Evolutionary conservation across 208 protist genomes (phyloP), one percentile per base, ranked within the genome.

Genomic region (Leishmania tropica): DNA sequence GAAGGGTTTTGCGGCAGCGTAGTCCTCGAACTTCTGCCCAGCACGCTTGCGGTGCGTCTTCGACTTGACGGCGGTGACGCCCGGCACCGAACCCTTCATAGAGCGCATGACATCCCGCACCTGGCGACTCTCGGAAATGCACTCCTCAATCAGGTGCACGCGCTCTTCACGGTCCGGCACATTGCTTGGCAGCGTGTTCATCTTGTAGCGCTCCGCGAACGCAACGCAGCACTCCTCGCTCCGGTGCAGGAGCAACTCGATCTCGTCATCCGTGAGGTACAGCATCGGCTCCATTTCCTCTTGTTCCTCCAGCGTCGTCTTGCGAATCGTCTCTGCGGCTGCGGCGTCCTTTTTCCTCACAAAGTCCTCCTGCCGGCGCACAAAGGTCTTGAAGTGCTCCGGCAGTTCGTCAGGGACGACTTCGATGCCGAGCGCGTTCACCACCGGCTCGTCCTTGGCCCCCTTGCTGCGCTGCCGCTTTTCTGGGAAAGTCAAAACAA

Each of bases 1-100:
- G 75, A 96, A 95, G 17, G 95, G 95, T 83, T 98, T 98, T 3
- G 93, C 91, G 37, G 92, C 95, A 35, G 91, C 92, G 86, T 96
- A 92, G 83, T 96, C 93, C 76, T 96, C 90, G 68, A 97, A 93
- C 84, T 98, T 96, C 75, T 94, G 85, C n/a, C 95, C 93, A 0
- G 90, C 80, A 48, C 88, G 84, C 76, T 83, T 82, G 75, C 93
- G 91, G 81, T 96, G 95, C 58, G 86, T 87, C 74, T 96, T 96
- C 0, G 92, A 95, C 72, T 95, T 96, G 13, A 96, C 93, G 6
- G 91, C 91, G 35, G 92, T 94, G 17, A 94, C 79, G 53, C 88
- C 92, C 10, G 81, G 60, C 17, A 81, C 79, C 70, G 89, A 89
- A 53, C 88, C 93, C 78, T 96, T 96, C 95, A 98, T 98, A 15